These are phyloP conservation scores for Bruguiera hainesii DNA, from an alignment of 441 rosid genomes.

Conservation along the genomic window DNA sequence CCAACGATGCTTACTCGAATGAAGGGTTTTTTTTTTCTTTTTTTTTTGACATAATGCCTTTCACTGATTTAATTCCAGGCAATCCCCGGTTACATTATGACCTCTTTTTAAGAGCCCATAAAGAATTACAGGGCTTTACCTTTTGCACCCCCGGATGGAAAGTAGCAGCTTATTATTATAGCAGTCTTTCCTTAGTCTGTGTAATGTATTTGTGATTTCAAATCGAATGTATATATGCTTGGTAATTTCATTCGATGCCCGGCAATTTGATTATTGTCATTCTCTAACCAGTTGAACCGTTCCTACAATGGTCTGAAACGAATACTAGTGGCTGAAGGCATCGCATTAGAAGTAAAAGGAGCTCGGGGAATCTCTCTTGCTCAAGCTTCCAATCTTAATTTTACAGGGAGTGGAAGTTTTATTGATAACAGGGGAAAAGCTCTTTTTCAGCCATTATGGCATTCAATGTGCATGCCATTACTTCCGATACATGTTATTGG, in stretches of 20 bases:
- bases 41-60: too few species aligned
- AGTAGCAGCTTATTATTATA: not conserved
- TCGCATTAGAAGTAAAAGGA: conserved; percentile 47
- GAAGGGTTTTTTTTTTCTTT: too few species aligned
- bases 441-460: conserved; percentile 29
- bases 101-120: too few species aligned
- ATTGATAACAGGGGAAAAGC: conserved; percentile 15
- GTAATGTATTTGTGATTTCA: not conserved
- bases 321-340: conserved; percentile 64
- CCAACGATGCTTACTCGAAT: too few species aligned
- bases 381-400: conserved; percentile 32
- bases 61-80: too few species aligned
- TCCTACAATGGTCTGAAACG: conserved; percentile 47
- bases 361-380: conserved; percentile 57
- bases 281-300: conserved; percentile 42
- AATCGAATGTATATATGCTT: not conserved
- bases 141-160: too few species aligned
- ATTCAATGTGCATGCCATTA: conserved; percentile 40
- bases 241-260: not conserved
- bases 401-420: conserved; percentile 23
- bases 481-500: conserved; percentile 55
- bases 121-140: too few species aligned
- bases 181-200: not conserved
- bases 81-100: too few species aligned
- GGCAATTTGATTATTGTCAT: not conserved